Percentiles rank a stretch among this genome's conserved stretches.
phyloP scores from a whole-genome alignment of 345 rosid species.

The Acer saccharum region DNA sequence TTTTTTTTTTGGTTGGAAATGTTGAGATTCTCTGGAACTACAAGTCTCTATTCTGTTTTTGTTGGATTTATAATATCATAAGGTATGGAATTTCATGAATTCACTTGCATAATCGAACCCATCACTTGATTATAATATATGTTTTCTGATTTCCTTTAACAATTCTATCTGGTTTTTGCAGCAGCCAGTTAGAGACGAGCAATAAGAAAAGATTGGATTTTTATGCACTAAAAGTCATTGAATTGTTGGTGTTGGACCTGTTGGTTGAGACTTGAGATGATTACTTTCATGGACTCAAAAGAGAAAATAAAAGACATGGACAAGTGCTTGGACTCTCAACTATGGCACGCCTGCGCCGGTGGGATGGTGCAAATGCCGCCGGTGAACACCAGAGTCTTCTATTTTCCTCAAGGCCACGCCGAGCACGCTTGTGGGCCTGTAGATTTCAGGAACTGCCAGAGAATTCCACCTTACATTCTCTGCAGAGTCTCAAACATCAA shows the following conservation, averaged over 20 bases:
- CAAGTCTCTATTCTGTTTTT: conserved; percentile 19
- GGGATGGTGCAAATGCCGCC: conserved; percentile 82
- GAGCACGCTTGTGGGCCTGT: conserved; percentile 62
- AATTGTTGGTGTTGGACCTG: not conserved
- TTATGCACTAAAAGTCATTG: not conserved
- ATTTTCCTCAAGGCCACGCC: conserved; percentile 79
- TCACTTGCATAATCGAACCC: not conserved
- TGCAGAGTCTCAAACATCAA: conserved; percentile 53
- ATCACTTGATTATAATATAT: not conserved
- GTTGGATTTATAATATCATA: conserved; percentile 20
- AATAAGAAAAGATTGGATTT: not conserved
- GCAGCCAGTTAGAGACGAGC: conserved; percentile 16
- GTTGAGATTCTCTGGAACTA: conserved; percentile 27
- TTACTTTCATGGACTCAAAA: conserved; percentile 65
- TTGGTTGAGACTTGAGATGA: conserved; percentile 54
- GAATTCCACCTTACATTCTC: conserved; percentile 46
- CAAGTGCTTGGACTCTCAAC: conserved; percentile 64
- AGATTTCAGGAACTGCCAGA: conserved; percentile 48
- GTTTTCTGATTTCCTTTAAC: not conserved
- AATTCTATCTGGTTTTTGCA: conserved; percentile 20
- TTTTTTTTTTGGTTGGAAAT: conserved; percentile 19
- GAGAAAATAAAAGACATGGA: conserved; percentile 58
- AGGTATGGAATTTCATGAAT: conserved; percentile 33
- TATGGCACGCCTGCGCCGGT: conserved; percentile 89
- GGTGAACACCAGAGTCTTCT: conserved; percentile 50